Evolutionary conservation across 73 alveolate species (phyloP).

Genomic region (Loxodes magnus): DNA sequence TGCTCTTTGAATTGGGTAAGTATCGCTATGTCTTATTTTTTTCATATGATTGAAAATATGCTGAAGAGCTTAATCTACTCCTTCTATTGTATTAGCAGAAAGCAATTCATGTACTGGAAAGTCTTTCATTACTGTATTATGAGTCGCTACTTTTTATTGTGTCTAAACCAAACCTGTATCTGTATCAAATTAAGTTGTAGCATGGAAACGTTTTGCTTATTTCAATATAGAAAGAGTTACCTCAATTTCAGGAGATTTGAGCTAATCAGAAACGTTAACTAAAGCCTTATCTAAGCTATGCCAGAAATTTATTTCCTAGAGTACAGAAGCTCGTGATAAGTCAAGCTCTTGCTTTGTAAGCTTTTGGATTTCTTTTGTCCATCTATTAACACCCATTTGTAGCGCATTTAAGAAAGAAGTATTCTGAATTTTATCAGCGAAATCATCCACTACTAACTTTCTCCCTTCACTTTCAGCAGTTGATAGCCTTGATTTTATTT

Average conservation of each 20-base stretch:
- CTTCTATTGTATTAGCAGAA: slow-evolving; percentile 53
- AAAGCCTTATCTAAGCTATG: slow-evolving; percentile 50
- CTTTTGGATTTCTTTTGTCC: slow-evolving; percentile 68
- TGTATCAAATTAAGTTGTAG: slow-evolving; percentile 54
- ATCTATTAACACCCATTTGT: slow-evolving; percentile 45
- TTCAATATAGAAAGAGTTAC: slow-evolving; percentile 69
- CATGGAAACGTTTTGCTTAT: slow-evolving; percentile 58
- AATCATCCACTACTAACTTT: slow-evolving; percentile 30
- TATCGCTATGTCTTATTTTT: slow-evolving; percentile 22
- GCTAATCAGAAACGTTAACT: slow-evolving; percentile 65
- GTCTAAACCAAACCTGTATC: slow-evolving; percentile 65
- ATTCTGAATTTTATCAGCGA: slow-evolving; percentile 22
- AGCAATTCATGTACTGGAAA: slow-evolving; percentile 59
- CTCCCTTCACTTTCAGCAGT: slow-evolving; percentile 9
- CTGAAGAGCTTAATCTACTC: slow-evolving; percentile 34
- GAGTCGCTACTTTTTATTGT: slow-evolving; percentile 44
- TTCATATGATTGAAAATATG: slow-evolving; percentile 47
- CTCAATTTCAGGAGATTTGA: slow-evolving; percentile 80
- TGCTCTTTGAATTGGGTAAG: slow-evolving; percentile 60
- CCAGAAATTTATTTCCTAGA: slow-evolving; percentile 84
- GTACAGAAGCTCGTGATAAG: slow-evolving; percentile 57
- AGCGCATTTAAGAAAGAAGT: slow-evolving; percentile 19
- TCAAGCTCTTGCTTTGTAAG: slow-evolving; percentile 51
- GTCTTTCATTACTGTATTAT: slow-evolving; percentile 65
- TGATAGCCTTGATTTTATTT: slow-evolving; percentile 13